Evolutionary conservation across 2,329 filamentous ascomycete genomes (phyloP).

Genomic region (Fusarium proliferatum): DNA sequence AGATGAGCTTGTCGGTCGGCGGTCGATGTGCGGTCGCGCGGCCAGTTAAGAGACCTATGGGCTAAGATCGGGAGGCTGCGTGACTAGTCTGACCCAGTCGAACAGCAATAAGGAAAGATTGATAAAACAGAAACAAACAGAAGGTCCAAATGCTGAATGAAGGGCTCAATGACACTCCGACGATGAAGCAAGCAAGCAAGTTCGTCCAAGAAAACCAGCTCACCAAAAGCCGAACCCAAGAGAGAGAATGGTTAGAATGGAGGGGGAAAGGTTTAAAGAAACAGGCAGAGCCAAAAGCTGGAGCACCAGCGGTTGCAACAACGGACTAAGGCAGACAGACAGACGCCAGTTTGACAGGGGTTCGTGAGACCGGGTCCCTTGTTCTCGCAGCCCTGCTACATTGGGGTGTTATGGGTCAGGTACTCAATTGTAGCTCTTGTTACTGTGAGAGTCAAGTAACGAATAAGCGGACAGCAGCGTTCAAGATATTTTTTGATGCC

Average conservation of each 20-base stretch:
- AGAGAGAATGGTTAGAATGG: slow-evolving; percentile 41
- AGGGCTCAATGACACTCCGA: slow-evolving; percentile 20
- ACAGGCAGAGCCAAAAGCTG: slow-evolving; percentile 37
- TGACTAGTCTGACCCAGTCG: slow-evolving; percentile 21
- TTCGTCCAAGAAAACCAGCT: slow-evolving; percentile 32
- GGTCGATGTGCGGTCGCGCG: slow-evolving; percentile 32
- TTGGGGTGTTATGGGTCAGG: slow-evolving; percentile 30
- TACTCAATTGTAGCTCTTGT: slow-evolving; percentile 30
- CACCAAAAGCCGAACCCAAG: slow-evolving; percentile 31
- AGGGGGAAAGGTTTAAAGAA: slow-evolving; percentile 50
- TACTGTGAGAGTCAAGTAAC: slow-evolving; percentile 17
- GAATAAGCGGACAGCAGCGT: slow-evolving; percentile 27
- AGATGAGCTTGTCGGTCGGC: slow-evolving; percentile 15
- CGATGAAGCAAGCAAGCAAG: slow-evolving; percentile 22
- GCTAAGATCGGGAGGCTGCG: slow-evolving; percentile 24
- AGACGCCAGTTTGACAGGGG: slow-evolving; percentile 41
- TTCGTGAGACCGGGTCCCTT: slow-evolving; percentile 37
- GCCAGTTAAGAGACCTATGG: slow-evolving; percentile 33
- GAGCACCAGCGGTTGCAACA: slow-evolving; percentile 43
- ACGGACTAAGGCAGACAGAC: slow-evolving; percentile 43
- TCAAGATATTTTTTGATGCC: slow-evolving; percentile 26
- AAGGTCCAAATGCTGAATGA: slow-evolving; percentile 10
- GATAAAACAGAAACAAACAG: neutral
- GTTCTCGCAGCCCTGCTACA: slow-evolving; percentile 39
- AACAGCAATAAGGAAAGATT: slow-evolving; percentile 3